phyloP scores from a whole-genome alignment of 1,139 yeast genomes.

The Geotrichum klebahnii region DNA sequence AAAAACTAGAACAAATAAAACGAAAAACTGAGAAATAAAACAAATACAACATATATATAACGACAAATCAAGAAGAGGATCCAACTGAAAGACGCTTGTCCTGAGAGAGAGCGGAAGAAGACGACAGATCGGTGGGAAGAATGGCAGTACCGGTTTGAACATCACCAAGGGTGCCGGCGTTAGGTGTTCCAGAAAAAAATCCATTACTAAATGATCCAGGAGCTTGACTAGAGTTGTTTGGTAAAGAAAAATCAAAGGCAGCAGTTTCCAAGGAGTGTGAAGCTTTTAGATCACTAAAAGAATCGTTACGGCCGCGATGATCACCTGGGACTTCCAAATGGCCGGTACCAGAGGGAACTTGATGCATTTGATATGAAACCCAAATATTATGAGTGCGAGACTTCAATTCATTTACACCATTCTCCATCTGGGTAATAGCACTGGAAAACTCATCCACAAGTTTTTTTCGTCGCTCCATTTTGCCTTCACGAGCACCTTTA shows the following conservation, averaged over 20 bases:
- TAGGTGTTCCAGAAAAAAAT: background rate
- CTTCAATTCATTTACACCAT: constrained; percentile 32
- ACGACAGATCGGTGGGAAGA: background rate
- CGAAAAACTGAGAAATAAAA: background rate
- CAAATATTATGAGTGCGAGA: constrained; percentile 22
- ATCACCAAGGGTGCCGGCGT: background rate
- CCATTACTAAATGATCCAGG: constrained; percentile 1
- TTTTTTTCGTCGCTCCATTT: constrained; percentile 25
- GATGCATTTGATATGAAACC: constrained; percentile 5
- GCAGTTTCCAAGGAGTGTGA: constrained; percentile 13
- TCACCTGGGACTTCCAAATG: constrained; percentile 7
- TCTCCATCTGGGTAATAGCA: constrained; percentile 38
- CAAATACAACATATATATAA: constrained; percentile 2
- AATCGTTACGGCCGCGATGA: background rate
- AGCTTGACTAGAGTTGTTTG: background rate
- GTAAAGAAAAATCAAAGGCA: constrained; percentile 7
- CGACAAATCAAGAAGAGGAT: background rate
- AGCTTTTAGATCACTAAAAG: background rate
- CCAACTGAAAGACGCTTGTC: background rate
- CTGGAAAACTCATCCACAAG: constrained; percentile 37
- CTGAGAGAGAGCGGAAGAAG: too few species aligned
- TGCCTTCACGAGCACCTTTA: constrained; percentile 24
- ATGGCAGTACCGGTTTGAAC: background rate
- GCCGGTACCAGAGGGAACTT: background rate
- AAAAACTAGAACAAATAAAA: background rate